Evolutionary conservation across 2,329 filamentous ascomycete genomes (phyloP).

Genomic region (Diplodia sapinea): DNA sequence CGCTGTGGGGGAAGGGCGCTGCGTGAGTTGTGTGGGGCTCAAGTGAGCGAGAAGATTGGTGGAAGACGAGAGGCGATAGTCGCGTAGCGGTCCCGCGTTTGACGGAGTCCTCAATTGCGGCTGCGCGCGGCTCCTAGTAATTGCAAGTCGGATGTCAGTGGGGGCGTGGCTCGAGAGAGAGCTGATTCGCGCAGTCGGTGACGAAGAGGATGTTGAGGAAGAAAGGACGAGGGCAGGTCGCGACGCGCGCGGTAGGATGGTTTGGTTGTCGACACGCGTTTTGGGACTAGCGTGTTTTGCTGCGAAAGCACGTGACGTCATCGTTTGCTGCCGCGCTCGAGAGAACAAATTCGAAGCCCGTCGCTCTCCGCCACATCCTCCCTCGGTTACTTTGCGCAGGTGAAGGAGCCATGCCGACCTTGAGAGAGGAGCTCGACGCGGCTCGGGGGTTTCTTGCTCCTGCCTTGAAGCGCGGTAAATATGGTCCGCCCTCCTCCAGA

Average conservation of each 20-base stretch:
- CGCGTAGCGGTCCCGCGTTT: conserved; percentile 38
- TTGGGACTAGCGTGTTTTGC: conserved; percentile 30
- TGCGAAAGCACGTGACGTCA: conserved; percentile 27
- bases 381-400: background rate
- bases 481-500: conserved; percentile 6
- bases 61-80: conserved; percentile 32
- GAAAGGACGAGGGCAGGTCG: background rate
- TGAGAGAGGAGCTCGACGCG: conserved; percentile 43
- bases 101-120: conserved; percentile 41
- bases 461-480: conserved; percentile 26
- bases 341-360: conserved; percentile 17
- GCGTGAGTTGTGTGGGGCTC: conserved; percentile 51
- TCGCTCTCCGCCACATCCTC: conserved; percentile 4
- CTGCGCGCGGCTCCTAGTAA: background rate
- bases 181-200: conserved; percentile 26
- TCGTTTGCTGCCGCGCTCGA: background rate
- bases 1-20: conserved; percentile 78
- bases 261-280: conserved; percentile 26
- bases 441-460: conserved; percentile 33
- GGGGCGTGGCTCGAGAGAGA: background rate
- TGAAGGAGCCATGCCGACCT: conserved; percentile 26
- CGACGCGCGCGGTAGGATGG: background rate
- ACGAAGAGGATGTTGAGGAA: conserved; percentile 20
- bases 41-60: conserved; percentile 45
- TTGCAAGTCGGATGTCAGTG: conserved; percentile 8